These are phyloP conservation scores for Ophiostoma populinum DNA, from an alignment of 2,329 filamentous ascomycete genomes.

Conservation along the genomic window DNA sequence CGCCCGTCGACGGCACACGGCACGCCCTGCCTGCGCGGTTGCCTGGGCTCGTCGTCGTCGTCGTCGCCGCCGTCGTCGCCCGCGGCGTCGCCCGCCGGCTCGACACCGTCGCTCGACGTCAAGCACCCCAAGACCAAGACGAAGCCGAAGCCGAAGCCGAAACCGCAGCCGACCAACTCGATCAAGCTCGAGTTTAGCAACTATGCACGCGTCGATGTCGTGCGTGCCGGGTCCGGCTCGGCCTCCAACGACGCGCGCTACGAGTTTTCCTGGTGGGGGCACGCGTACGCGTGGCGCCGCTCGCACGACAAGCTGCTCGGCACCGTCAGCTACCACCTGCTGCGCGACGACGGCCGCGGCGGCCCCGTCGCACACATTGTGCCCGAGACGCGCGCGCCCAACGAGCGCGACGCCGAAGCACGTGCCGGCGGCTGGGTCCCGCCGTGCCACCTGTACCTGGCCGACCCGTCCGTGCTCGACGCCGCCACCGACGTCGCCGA, in stretches of 20 bases:
- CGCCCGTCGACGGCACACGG: no score
- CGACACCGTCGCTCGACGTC: conserved; percentile 11
- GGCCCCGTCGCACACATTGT: conserved; percentile 67
- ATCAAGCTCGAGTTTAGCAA: conserved; percentile 93
- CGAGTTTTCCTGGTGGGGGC: conserved; percentile 63
- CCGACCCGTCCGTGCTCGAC: conserved; percentile 50
- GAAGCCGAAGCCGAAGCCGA: conserved; percentile 15
- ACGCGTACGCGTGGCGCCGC: conserved; percentile 29
- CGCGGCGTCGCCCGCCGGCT: conserved; percentile 5
- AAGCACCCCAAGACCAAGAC: no score
- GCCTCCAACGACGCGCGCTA: conserved; percentile 43
- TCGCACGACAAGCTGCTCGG: conserved; percentile 49
- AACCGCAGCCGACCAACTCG: conserved; percentile 45
- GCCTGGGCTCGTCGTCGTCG: conserved; percentile 16
- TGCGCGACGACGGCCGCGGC: conserved; percentile 40
- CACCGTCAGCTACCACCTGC: conserved; percentile 62
- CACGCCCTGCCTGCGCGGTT: no score
- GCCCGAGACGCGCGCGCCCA: conserved; percentile 56
- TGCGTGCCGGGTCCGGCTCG: conserved; percentile 23
- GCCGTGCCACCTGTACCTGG: conserved; percentile 82
- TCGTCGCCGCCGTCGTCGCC: not conserved
- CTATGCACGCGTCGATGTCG: conserved; percentile 81
- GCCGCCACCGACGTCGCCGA: conserved; percentile 69
- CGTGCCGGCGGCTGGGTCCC: conserved; percentile 76
- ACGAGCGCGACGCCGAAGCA: conserved; percentile 54